Evolutionary conservation across 192 early-diverging fungal genomes (phyloP).

Genomic region (Powellomyces hirtus): DNA sequence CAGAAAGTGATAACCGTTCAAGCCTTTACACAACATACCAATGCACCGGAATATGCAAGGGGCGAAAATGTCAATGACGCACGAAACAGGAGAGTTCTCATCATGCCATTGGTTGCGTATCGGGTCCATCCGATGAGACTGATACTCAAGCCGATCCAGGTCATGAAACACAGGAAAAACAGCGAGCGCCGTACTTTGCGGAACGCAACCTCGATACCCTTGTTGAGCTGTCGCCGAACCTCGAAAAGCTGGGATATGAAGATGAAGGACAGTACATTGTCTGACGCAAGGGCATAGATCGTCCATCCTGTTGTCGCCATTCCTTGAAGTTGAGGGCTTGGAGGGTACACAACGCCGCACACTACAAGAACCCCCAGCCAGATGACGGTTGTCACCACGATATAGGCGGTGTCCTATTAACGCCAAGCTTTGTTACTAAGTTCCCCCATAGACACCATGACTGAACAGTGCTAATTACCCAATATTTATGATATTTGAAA

Average conservation of each 20-base stretch:
- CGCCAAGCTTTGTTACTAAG: background rate
- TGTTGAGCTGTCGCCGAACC: conserved; percentile 12
- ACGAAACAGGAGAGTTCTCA: conserved; percentile 18
- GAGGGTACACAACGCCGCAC: conserved; percentile 14
- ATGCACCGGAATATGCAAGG: conserved; percentile 6
- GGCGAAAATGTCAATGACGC: conserved; percentile 1
- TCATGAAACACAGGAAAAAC: conserved; percentile 11
- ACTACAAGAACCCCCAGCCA: conserved; percentile 2
- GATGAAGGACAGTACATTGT: conserved; percentile 23
- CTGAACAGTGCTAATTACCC: conserved; percentile 3
- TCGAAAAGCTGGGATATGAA: conserved; percentile 21
- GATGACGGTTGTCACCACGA: background rate
- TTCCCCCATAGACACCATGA: background rate
- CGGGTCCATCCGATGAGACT: background rate
- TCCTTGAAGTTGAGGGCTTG: background rate
- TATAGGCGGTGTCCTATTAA: conserved; percentile 2
- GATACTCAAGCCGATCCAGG: conserved; percentile 11
- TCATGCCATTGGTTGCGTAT: conserved; percentile 3
- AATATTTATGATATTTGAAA: conserved; percentile 5
- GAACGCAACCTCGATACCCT: conserved; percentile 1
- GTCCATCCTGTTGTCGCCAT: conserved; percentile 19
- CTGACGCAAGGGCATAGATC: conserved; percentile 18
- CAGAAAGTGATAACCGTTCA: background rate
- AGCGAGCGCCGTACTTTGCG: background rate
- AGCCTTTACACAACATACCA: conserved; percentile 7